Evolutionary conservation across 2,329 filamentous ascomycete genomes (phyloP), one percentile per base, ranked within the genome.

Genomic region (Fonsecaea nubica): DNA sequence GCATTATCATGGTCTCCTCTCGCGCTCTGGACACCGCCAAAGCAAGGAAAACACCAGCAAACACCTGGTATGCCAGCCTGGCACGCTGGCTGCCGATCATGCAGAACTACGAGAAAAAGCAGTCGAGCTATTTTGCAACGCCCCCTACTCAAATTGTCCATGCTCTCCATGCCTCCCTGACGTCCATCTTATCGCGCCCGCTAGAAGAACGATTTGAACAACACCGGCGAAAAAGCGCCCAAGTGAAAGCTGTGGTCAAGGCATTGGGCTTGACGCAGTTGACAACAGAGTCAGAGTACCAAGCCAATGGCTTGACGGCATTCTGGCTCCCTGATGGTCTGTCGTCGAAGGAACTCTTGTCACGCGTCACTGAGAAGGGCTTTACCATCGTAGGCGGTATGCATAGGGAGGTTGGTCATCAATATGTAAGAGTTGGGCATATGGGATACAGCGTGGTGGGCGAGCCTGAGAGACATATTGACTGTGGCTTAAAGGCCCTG

Each of bases 61-160:
- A 87, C 18, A 91, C 93, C n/a, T 99, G 97, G 85, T 99, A 97
- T 80, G 93, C 92, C 61, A 96, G 92, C 9, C 91, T 97, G 84
- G 93, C 93, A 84, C 97, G 97, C 82, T 99, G 95, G 95, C 83
- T 93, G 65, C 94, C 94, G 57, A 94, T 99, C 80, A 98, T 99
- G 94, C 89, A 94, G 82, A 98, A 97, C 82, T 99, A 99, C 80
- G 95, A 98, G 83, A 92, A 92, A 71, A 92, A 93, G 83, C 97
- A 98, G 83, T 88, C 95, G 42, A 96, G 93, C 2, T 99, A 99
- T 84, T 99, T 99, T 76, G 95, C 95, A 54, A 99, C 95, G 1
- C 95, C 95, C 0, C 93, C 93, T 5, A 94, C 95, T 13, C 95
- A 99, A 81, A 87, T 99, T 60, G 85, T 99, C 73, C 94, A 91